A percentile compares a stretch with the other conserved stretches of the same genome.
These are phyloP conservation scores for Phylloporus arenicola DNA, from an alignment of 768 basidiomycete species.

Conservation along the genomic window DNA sequence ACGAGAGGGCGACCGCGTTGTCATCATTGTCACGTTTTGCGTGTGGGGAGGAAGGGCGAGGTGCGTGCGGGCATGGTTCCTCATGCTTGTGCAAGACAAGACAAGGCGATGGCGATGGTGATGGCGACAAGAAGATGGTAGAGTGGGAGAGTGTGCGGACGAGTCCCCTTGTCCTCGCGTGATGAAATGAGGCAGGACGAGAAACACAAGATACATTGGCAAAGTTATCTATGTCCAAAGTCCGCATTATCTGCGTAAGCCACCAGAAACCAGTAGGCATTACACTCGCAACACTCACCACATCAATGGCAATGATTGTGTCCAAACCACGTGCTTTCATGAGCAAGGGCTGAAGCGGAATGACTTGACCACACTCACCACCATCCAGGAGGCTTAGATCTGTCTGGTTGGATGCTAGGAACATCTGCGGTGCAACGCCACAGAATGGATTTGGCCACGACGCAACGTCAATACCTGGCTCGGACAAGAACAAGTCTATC, in stretches of 20 bases:
- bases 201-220: too few species aligned
- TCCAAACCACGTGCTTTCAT: conserved; percentile 43
- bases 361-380: conserved; percentile 38
- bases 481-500: conserved; percentile 22
- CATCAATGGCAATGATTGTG: conserved; percentile 48
- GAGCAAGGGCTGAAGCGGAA: conserved; percentile 48
- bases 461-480: conserved; percentile 25
- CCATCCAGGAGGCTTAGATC: conserved; percentile 36
- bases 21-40: too few species aligned
- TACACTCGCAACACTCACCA: conserved; percentile 13
- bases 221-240: conserved; percentile 14
- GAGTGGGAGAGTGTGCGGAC: too few species aligned
- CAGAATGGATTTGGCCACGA: conserved; percentile 36
- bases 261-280: background rate
- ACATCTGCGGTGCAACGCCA: conserved; percentile 31
- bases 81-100: too few species aligned
- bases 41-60: too few species aligned
- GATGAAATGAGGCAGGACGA: too few species aligned
- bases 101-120: too few species aligned
- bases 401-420: conserved; percentile 29
- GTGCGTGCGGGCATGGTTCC: too few species aligned
- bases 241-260: conserved; percentile 4
- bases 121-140: too few species aligned
- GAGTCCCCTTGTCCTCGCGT: too few species aligned
- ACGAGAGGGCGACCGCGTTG: too few species aligned